Evolutionary conservation across 192 early-diverging fungal species (phyloP).

Genomic region (Coemansia sp.): DNA sequence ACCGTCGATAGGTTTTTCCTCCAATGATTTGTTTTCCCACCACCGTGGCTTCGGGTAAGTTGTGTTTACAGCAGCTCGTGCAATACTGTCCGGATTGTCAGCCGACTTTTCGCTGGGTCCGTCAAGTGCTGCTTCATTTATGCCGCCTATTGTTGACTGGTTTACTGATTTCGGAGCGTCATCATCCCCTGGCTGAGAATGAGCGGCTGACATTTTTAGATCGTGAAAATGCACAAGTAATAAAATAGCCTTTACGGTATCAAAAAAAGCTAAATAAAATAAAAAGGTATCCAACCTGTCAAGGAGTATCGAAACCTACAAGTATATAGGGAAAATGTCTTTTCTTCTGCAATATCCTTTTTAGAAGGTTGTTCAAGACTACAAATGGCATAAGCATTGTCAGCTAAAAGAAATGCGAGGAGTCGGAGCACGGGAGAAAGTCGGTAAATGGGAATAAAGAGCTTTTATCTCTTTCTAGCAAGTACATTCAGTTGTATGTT

Average conservation of each 20-base stretch:
- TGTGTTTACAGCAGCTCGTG: neutral
- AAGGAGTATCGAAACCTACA: too few relatives aligned
- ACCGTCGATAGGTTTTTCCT: constrained; percentile 34
- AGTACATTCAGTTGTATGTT: neutral
- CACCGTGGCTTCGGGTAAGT: constrained; percentile 21
- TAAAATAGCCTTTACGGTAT: too few relatives aligned
- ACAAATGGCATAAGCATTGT: too few relatives aligned
- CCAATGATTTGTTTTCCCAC: constrained; percentile 45
- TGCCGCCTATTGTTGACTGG: neutral
- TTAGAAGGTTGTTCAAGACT: too few relatives aligned
- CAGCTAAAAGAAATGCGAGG: too few relatives aligned
- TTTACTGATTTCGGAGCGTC: neutral
- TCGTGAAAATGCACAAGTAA: neutral
- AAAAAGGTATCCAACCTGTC: too few relatives aligned
- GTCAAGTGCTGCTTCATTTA: neutral
- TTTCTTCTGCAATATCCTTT: too few relatives aligned
- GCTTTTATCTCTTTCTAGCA: too few relatives aligned
- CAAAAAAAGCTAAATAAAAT: too few relatives aligned
- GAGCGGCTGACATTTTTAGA: neutral
- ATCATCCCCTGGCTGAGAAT: neutral
- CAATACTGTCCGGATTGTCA: neutral
- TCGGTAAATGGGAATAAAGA: too few relatives aligned
- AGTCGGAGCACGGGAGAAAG: too few relatives aligned
- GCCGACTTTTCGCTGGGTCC: neutral
- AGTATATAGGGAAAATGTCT: too few relatives aligned